Base-by-base conservation (phyloP, 805 yeast species). In the Saccharomyces mikatae region DNA sequence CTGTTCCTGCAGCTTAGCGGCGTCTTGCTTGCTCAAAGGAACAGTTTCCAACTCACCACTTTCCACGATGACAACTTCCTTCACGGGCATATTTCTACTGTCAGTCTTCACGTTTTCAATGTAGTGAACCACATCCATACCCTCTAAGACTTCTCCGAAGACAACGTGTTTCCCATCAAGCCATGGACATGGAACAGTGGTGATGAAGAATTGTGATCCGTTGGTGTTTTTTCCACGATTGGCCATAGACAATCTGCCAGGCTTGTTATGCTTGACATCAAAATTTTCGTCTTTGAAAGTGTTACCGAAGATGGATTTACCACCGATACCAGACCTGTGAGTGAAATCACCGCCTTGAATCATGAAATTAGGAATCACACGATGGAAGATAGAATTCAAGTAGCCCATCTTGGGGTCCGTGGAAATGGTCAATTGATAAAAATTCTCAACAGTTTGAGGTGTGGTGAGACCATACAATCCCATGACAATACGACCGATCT, bases 121-220 rank as follows among this genome's bases (percentile, higher is more conserved):
- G 71, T 80, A 77, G 60, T 78, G 73, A 54, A 92, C 88, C 51
- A 89, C 81, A 60, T 92, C 96, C 76, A 83, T 78, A 50, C 98
- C 98, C 54, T 86, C 90, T 17, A 89, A 55, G 54, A 94, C 97
- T 74, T 89, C 89, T 61, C 99, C 99, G 66, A 94, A 94, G 46
- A 94, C 99, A 68, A 94, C 99, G 73, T 94, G 99, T 63, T 77
- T 83, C 60, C 95, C 94, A 68, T 94, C 89, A 68, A 94, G 81
- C 98, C 99, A 94, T 50, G 85, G 75, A 54, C 97, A 89, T 36
- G 81, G 79, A 24, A 87, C 96, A 28, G 97, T 91, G 51, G 72
- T 69, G 75, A 94, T 86, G 80, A 91, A 91, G 71, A 91, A 91
- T 74, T 90, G 97, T 41, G 96, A 89, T 22, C 97, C 97, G 70